Conservation (phyloP, 305 asterid species). For the Rubia tinctorum region DNA sequence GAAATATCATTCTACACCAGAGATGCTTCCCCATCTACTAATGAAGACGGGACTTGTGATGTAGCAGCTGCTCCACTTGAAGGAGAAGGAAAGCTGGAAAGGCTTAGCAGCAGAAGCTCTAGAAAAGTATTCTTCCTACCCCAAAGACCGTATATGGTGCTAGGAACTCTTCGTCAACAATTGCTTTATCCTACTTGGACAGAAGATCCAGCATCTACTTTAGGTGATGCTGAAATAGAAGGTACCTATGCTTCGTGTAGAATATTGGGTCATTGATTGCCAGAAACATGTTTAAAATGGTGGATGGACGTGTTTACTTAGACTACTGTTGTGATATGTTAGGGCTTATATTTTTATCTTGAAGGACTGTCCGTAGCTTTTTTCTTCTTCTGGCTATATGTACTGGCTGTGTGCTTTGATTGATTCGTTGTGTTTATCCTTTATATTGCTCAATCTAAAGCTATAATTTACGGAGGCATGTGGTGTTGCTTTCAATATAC, state of each 20-base stretch:
- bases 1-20: constrained; percentile 52
- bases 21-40: constrained; percentile 23
- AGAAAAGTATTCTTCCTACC: constrained; percentile 85
- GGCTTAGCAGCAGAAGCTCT: constrained; percentile 30
- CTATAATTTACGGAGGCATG: no score
- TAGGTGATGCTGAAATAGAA: constrained; percentile 37
- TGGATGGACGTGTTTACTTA: no score
- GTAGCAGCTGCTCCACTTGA: constrained; percentile 6
- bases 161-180: constrained; percentile 92
- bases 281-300: no score
- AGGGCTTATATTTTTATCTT: no score
- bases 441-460: no score
- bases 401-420: no score
- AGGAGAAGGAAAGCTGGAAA: constrained; percentile 21
- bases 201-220: constrained; percentile 33
- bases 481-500: no score
- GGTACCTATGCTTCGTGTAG: constrained; percentile 30
- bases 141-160: constrained; percentile 91
- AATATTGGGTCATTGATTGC: not conserved
- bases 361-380: no score
- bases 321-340: no score
- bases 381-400: no score
- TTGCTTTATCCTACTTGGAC: constrained; percentile 85
- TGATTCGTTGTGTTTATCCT: no score
- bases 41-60: constrained; percentile 27